A percentile compares a stretch with the other conserved stretches of the same genome.
phyloP scores from a whole-genome alignment of 768 basidiomycete genomes.

The Rhizopogon roseolus region DNA sequence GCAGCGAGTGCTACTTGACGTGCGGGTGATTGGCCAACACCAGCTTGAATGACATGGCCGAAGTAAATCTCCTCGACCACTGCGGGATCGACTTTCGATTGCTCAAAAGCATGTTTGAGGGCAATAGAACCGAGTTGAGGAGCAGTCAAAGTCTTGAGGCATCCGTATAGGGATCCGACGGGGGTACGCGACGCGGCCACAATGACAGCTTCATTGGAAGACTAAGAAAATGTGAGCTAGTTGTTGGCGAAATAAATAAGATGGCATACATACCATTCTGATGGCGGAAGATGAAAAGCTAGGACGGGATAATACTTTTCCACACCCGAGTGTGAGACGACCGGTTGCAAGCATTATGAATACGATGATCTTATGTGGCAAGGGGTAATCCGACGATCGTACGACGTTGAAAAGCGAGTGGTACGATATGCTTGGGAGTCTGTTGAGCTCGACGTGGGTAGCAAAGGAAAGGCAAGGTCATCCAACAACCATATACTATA shows the following conservation, averaged over 20 bases:
- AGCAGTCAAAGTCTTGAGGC: constrained; percentile 84
- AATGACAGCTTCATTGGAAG: constrained; percentile 82
- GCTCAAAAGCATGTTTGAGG: constrained; percentile 84
- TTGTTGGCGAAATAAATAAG: not conserved
- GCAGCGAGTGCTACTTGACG: constrained; percentile 91
- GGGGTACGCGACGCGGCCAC: constrained; percentile 93
- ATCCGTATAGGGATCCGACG: constrained; percentile 87
- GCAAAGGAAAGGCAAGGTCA: not conserved
- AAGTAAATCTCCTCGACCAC: constrained; percentile 94
- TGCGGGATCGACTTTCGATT: constrained; percentile 74
- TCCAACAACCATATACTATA: not conserved
- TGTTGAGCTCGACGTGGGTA: not conserved
- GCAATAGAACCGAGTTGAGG: constrained; percentile 87
- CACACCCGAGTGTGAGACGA: constrained; percentile 33
- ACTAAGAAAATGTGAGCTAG: constrained; percentile 15
- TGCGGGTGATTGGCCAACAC: constrained; percentile 97
- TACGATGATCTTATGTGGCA: constrained; percentile 11
- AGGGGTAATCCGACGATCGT: constrained; percentile 15
- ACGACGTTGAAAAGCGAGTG: constrained; percentile 6
- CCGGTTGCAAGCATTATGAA: constrained; percentile 43
- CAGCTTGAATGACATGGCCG: constrained; percentile 97
- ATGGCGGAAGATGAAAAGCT: constrained; percentile 31
- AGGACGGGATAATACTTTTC: constrained; percentile 31
- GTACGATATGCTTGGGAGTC: not conserved
- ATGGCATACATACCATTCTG: constrained; percentile 42